Evolutionary conservation across 73 alveolate genomes (phyloP).

Genomic region (Breviolum minutum): DNA sequence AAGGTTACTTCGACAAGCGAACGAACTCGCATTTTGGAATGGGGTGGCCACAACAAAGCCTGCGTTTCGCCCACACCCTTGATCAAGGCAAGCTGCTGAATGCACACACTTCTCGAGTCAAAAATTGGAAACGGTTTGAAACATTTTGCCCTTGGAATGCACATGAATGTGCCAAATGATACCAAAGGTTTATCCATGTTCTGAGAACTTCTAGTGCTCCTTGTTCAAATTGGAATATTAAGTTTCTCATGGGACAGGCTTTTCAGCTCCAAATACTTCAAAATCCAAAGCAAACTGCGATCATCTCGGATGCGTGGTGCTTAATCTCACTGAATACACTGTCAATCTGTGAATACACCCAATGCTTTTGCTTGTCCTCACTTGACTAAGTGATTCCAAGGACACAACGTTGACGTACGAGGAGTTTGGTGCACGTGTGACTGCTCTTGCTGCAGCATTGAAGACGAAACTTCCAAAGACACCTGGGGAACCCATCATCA

Average conservation of each 20-base stretch:
- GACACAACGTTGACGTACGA: constrained; percentile 51
- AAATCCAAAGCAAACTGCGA: constrained; percentile 30
- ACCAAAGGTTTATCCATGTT: neutral
- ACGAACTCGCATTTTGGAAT: constrained; percentile 57
- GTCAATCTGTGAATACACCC: neutral
- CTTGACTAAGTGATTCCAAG: neutral
- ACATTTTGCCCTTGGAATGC: too few relatives aligned
- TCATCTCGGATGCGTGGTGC: constrained; percentile 6
- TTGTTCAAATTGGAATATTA: too few relatives aligned
- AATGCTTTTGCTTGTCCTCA: neutral
- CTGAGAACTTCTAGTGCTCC: neutral
- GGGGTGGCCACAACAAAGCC: constrained; percentile 78
- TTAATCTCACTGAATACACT: neutral
- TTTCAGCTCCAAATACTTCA: constrained; percentile 71
- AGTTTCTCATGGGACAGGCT: neutral
- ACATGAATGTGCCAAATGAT: too few relatives aligned
- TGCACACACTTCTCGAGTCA: neutral
- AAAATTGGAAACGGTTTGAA: too few relatives aligned
- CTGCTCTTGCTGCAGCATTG: constrained; percentile 41
- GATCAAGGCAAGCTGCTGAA: constrained; percentile 40
- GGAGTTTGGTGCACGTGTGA: constrained; percentile 43
- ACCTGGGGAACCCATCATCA: neutral
- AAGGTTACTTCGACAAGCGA: constrained; percentile 59
- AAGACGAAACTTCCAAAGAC: neutral
- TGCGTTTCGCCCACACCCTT: constrained; percentile 24